These are phyloP conservation scores for Alternaria sp. DNA, from an alignment of 2,329 filamentous ascomycete genomes.

Conservation along the genomic window DNA sequence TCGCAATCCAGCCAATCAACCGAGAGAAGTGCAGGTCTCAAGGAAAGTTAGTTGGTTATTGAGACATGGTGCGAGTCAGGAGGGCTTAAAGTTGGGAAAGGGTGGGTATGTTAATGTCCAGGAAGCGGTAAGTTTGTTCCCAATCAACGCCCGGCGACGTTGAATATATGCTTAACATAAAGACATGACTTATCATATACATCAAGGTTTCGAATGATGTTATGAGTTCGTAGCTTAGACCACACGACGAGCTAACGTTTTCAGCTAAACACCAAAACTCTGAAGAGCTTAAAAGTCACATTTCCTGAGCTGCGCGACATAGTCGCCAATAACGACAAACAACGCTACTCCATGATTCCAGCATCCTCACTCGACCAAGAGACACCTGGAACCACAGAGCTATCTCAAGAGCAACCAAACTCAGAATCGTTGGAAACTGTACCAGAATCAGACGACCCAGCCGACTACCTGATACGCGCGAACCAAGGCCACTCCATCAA, in stretches of 20 bases:
- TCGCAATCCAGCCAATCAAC: slow-evolving; percentile 48
- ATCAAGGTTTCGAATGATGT: neutral
- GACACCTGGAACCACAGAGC: slow-evolving; percentile 7
- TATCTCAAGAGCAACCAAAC: slow-evolving; percentile 16
- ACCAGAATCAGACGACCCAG: slow-evolving; percentile 58
- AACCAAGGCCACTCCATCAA: slow-evolving; percentile 94
- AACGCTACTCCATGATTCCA: slow-evolving; percentile 83
- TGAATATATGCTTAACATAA: neutral
- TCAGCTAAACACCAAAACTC: slow-evolving; percentile 65
- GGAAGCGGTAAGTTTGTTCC: slow-evolving; percentile 61
- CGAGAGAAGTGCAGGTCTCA: slow-evolving; percentile 57
- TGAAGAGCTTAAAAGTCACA: slow-evolving; percentile 76
- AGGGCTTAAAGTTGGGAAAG: slow-evolving; percentile 66
- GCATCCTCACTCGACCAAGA: slow-evolving; percentile 39
- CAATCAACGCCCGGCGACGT: neutral
- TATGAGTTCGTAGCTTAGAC: too few species aligned
- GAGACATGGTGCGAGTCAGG: slow-evolving; percentile 68
- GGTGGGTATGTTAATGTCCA: slow-evolving; percentile 69
- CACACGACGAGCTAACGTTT: slow-evolving; percentile 4
- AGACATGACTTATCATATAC: neutral
- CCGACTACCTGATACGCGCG: slow-evolving; percentile 86
- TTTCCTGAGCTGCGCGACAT: slow-evolving; percentile 75
- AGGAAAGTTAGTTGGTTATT: slow-evolving; percentile 64
- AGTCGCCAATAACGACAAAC: slow-evolving; percentile 83
- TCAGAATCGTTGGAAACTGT: slow-evolving; percentile 22